Evolutionary conservation across 73 alveolate species (phyloP), one percentile per base, ranked within the genome.

Genomic region (Paramecium sexaurelia): DNA sequence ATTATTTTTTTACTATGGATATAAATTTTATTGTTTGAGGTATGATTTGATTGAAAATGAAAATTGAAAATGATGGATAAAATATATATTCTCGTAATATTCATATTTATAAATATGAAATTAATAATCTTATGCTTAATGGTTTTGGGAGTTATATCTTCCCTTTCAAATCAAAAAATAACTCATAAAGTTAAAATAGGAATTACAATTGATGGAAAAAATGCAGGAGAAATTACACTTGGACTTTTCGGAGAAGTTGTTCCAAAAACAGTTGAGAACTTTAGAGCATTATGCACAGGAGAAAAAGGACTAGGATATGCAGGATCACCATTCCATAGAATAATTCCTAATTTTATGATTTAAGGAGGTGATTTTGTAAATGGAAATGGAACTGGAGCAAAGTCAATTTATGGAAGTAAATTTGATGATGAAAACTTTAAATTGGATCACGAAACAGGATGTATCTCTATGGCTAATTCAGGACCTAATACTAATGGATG

Each of bases 401-500:
- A 87, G 66, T 92, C 97, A 32, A 97, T 98, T 89, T 98, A 97
- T 71, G 99, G 99, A 51, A 85, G 57, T 26, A 92, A 82, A 93
- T 94, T 93, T 83, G 91, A 86, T 68, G 99, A 97, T 92, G 99
- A 98, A 91, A 94, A 93, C 93, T 98, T 98, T 94, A 83, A 19
- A 55, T 92, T 93, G 85, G 55, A 92, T 85, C 99, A 97, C 87
- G 85, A 83, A 33, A 94, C 95, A 3, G 99, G 99, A 19, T 82
- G 96, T 51, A 95, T 97, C 75, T 97, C 99, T n/a, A 98, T 98
- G 99, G 99, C 98, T 78, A 98, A 98, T 92, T 97, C 99, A 41
- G 99, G 99, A 78, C 99, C 99, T 75, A 95, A 98, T 85, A 95
- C 99, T 83, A 96, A 97, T 88, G 98, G 98, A 84, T 90, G 97